These are phyloP conservation scores for Copromyces sp. DNA, from an alignment of 495 filamentous ascomycete genomes.

Conservation along the genomic window DNA sequence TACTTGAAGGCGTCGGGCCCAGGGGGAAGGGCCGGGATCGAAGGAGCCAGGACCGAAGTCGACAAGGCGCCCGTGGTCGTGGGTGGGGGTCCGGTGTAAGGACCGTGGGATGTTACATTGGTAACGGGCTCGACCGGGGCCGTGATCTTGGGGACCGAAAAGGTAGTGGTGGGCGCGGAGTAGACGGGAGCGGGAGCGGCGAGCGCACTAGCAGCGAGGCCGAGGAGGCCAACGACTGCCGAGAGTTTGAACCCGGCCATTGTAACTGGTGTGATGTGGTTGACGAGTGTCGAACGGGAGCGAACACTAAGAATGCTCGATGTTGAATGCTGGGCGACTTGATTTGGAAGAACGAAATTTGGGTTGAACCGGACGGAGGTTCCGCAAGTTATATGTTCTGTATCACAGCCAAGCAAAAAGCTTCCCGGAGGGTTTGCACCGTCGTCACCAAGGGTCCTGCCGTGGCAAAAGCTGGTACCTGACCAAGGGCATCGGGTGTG, in stretches of 20 bases:
- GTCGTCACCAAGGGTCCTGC: background rate
- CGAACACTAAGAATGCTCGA: background rate
- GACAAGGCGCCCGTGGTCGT: slow-evolving; percentile 49
- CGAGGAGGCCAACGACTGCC: slow-evolving; percentile 12
- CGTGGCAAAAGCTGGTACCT: background rate
- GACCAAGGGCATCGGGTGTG: background rate
- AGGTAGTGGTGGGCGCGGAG: slow-evolving; percentile 26
- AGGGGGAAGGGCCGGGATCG: slow-evolving; percentile 38
- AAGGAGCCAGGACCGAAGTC: slow-evolving; percentile 36
- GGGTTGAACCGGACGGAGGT: background rate
- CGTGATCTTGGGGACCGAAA: slow-evolving; percentile 16
- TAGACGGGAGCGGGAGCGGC: slow-evolving; percentile 29
- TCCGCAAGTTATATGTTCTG: background rate
- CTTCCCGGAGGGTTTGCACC: background rate
- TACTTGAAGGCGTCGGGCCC: slow-evolving; percentile 49
- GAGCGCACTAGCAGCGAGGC: slow-evolving; percentile 3
- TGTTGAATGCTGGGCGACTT: background rate
- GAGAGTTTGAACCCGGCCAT: slow-evolving; percentile 10
- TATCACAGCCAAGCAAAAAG: background rate
- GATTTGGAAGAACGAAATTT: background rate
- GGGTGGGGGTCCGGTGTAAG: slow-evolving; percentile 47
- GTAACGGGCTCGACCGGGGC: slow-evolving; percentile 18
- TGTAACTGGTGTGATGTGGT: background rate
- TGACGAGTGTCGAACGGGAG: background rate
- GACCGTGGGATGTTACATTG: slow-evolving; percentile 41